A percentile compares a stretch with the other conserved stretches of the same genome.
phyloP scores from a whole-genome alignment of 441 rosid genomes.

The Populus hybrid region DNA sequence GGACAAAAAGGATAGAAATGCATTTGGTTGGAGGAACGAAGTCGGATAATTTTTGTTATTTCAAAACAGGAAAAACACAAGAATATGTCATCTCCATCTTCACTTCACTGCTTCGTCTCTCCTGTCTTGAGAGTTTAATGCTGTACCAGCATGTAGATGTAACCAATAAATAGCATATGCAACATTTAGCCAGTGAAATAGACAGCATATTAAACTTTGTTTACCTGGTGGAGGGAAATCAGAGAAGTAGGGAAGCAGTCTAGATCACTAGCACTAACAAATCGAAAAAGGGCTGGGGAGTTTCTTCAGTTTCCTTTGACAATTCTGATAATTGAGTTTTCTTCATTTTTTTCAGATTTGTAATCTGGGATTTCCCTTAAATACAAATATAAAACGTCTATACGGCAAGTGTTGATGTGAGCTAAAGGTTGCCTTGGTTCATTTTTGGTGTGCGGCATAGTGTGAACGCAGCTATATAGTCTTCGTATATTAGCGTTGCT shows the following conservation, averaged over 20 bases:
- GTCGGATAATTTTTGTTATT: too few species aligned
- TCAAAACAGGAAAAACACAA: not conserved
- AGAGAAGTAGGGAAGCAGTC: not conserved
- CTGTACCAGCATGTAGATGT: not conserved
- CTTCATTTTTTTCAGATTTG: not conserved
- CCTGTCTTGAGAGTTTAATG: not conserved
- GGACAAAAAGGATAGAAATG: not conserved
- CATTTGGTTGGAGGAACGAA: not conserved
- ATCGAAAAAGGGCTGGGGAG: not conserved
- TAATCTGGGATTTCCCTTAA: not conserved
- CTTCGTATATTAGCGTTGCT: not conserved
- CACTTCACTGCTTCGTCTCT: not conserved
- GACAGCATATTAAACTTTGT: not conserved
- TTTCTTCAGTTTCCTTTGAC: not conserved
- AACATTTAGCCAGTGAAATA: not conserved
- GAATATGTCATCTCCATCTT: not conserved
- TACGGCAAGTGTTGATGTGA: not conserved
- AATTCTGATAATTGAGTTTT: too few species aligned
- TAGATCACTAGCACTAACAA: not conserved
- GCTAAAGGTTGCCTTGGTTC: not conserved
- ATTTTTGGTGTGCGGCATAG: not conserved
- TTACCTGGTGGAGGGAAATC: not conserved
- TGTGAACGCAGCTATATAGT: not conserved
- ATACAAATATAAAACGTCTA: not conserved
- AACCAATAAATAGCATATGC: not conserved